Base-by-base conservation (phyloP, 2,329 filamentous ascomycete species). In the Aspergillus flavus region DNA sequence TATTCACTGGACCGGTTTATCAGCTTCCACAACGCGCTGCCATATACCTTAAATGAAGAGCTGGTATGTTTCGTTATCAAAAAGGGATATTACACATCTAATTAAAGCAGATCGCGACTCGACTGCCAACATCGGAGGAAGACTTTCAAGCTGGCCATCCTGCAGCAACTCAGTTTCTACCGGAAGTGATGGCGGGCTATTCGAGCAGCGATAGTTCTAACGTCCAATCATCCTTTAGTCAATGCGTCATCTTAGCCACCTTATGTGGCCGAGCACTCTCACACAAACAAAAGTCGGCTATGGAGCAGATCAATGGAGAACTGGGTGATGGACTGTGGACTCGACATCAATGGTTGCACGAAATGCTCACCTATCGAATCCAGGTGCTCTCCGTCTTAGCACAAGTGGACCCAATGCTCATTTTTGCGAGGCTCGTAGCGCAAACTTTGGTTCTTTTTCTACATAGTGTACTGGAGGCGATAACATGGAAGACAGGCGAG, bases 1-100 rank as follows among this genome's bases (percentile, higher is more conserved):
- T 80, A 77, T 59, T 71, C 69, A 14, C 62, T 80, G 19, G 78
- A 80, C 66, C 75, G 73, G 0, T 75, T 79, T 41, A 67, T 74
- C n/a, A 74, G 74, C 56, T 70, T 78, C 6, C 69, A 71, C 16
- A 72, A 73, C 43, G 69, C 70, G 5, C 67, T 71, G 55, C 74
- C 75, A 6, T 66, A 76, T 30, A 75, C 74, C 1, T 58, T 79
- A 32, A 62, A 69, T 30, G 68, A 69, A 21, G 59, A 66, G n/a
- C 69, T 72, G 43, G 77, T 70, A 61, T 14, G 66, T 57, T n/a
- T 16, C 11, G 5, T 45, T 30, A 11, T 14, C 26, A 9, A 39
- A 3, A 16, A 11, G 9, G 2, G 16, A 12, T 26, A 21, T 19
- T 5, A 19, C 34, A 28, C 48, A 41, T 21, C 16, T 45, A 26